A percentile compares a stretch with the other conserved stretches of the same genome.
Conservation (phyloP, 208 protist genomes). For the Leptomonas seymouri region DNA sequence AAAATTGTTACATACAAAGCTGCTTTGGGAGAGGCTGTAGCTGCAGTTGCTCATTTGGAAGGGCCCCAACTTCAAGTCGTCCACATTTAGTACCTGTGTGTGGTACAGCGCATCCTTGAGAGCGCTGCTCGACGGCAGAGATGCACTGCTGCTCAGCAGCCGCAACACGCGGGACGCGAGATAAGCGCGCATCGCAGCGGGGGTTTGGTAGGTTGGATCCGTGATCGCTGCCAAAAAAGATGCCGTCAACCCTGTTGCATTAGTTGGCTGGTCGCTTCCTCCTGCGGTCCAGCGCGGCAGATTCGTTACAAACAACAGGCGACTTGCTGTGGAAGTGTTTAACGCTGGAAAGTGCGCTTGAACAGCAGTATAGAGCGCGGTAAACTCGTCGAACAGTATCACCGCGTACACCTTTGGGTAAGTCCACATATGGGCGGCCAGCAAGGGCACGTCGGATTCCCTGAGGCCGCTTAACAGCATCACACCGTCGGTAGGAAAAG, state of each 20-base stretch:
- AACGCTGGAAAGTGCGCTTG: not conserved
- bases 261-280: not conserved
- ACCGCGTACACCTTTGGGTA: not conserved
- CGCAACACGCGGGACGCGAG: conserved; percentile 24
- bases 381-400: conserved; percentile 23
- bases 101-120: conserved; percentile 12
- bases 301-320: conserved; percentile 22
- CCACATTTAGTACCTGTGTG: conserved; percentile 2
- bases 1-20: conserved; percentile 3
- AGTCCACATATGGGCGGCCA: not conserved
- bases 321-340: not conserved
- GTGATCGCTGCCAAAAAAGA: not conserved
- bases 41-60: conserved; percentile 14
- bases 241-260: not conserved
- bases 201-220: not conserved
- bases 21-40: not conserved
- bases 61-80: conserved; percentile 16
- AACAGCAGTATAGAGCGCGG: conserved; percentile 2
- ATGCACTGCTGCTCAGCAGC: conserved; percentile 8
- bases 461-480: not conserved
- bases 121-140: not conserved
- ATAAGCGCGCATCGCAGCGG: conserved; percentile 20
- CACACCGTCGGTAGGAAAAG: not conserved
- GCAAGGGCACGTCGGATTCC: not conserved
- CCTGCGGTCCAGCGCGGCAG: conserved; percentile 12